phyloP scores from a whole-genome alignment of 1,284 basidiomycete genomes.

The Marasmius sp. region DNA sequence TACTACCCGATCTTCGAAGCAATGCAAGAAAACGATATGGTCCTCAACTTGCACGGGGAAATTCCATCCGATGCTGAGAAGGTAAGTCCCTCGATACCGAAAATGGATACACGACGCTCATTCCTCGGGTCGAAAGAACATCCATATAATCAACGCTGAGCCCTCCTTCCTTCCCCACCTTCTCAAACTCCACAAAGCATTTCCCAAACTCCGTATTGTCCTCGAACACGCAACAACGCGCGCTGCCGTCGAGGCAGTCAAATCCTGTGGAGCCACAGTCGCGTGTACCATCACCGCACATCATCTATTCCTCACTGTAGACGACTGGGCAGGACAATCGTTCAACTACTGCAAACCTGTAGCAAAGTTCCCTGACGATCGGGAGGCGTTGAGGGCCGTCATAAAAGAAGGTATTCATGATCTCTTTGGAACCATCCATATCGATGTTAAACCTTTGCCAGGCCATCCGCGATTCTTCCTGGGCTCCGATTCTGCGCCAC shows the following conservation, averaged over 20 bases:
- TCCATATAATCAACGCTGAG: conserved; percentile 94
- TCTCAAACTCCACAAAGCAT: conserved; percentile 76
- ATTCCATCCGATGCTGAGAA: conserved; percentile 86
- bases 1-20: conserved; percentile 95
- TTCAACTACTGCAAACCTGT: conserved; percentile 99
- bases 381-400: conserved; percentile 81
- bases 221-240: conserved; percentile 99
- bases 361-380: conserved; percentile 94
- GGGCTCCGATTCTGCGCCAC: conserved; percentile 96
- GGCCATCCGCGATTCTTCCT: conserved; percentile 97
- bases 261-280: conserved; percentile 83
- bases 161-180: conserved; percentile 89
- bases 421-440: not conserved
- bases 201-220: conserved; percentile 94
- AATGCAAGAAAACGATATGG: conserved; percentile 93
- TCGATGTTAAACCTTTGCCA: conserved; percentile 23
- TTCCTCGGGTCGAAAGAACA: conserved; percentile 58
- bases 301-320: conserved; percentile 92
- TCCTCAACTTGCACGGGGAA: conserved; percentile 97
- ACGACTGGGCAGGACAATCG: conserved; percentile 96
- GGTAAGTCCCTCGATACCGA: conserved; percentile 41
- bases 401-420: conserved; percentile 66
- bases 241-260: conserved; percentile 91
- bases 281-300: conserved; percentile 98
- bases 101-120: conserved; percentile 4